Percentiles rank a stretch among this genome's conserved stretches.
phyloP scores from a whole-genome alignment of 495 filamentous ascomycete genomes.

The Hamigera avellanea region DNA sequence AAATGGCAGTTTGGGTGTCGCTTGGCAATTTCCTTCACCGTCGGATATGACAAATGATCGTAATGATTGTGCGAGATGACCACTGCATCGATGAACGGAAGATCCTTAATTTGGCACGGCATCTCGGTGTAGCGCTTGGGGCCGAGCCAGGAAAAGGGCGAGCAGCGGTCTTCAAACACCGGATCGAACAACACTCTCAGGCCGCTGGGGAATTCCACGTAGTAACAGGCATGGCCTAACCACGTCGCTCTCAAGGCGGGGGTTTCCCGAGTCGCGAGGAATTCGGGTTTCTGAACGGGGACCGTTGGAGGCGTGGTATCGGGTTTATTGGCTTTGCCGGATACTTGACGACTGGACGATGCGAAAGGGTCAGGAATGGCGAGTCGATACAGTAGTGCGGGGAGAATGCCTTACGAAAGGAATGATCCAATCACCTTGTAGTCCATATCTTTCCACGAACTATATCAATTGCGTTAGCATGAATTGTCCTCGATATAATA shows the following conservation, averaged over 20 bases:
- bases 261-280: slow-evolving; percentile 49
- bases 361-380: neutral
- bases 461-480: slow-evolving; percentile 4
- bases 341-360: slow-evolving; percentile 39
- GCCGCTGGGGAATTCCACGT: slow-evolving; percentile 81
- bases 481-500: no score
- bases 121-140: slow-evolving; percentile 73
- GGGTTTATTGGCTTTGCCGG: slow-evolving; percentile 46
- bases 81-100: slow-evolving; percentile 78
- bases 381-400: neutral
- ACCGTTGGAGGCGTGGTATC: slow-evolving; percentile 57
- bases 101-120: slow-evolving; percentile 67
- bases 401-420: slow-evolving; percentile 12
- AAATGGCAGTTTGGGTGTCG: slow-evolving; percentile 73
- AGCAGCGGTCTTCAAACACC: slow-evolving; percentile 82
- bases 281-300: slow-evolving; percentile 55
- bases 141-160: slow-evolving; percentile 57
- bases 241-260: slow-evolving; percentile 74
- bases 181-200: slow-evolving; percentile 91
- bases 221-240: slow-evolving; percentile 93
- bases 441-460: slow-evolving; percentile 22
- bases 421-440: slow-evolving; percentile 8
- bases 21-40: slow-evolving; percentile 56
- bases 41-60: slow-evolving; percentile 76
- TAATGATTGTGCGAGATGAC: slow-evolving; percentile 93